Conservation (phyloP, 2,329 filamentous ascomycete species). For the Fusarium staphyleae region DNA sequence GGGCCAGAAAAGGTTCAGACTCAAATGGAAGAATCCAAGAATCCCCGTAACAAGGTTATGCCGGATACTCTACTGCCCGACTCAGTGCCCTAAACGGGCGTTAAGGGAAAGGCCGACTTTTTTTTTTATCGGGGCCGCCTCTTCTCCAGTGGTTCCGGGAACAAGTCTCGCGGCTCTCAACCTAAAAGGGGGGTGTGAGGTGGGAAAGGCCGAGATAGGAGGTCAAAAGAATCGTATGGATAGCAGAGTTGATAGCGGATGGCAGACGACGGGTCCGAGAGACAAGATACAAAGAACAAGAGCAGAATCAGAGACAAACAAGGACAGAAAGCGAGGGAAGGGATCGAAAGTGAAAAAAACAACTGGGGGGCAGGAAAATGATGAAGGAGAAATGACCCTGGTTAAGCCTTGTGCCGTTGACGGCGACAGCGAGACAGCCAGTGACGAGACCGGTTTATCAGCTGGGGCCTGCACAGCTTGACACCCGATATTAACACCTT, state of each 20-base stretch:
- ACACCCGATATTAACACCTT: slow-evolving; percentile 11
- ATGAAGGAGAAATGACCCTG: slow-evolving; percentile 34
- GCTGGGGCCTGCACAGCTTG: slow-evolving; percentile 35
- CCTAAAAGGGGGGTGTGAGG: slow-evolving; percentile 29
- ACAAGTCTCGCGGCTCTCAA: slow-evolving; percentile 31
- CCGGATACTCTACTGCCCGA: slow-evolving; percentile 47
- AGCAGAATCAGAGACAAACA: slow-evolving; percentile 3
- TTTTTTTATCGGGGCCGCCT: slow-evolving; percentile 40
- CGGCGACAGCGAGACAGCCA: slow-evolving; percentile 13
- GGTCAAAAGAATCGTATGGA: neutral
- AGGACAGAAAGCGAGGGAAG: neutral
- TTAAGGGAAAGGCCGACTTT: slow-evolving; percentile 41
- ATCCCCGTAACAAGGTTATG: slow-evolving; percentile 52
- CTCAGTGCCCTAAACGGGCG: slow-evolving; percentile 46
- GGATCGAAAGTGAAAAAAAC: slow-evolving; percentile 2
- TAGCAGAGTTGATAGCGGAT: neutral
- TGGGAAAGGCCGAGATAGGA: neutral
- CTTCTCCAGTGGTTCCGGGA: slow-evolving; percentile 35
- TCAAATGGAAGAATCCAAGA: slow-evolving; percentile 38
- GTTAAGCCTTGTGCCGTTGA: slow-evolving; percentile 25
- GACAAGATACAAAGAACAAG: slow-evolving; percentile 12
- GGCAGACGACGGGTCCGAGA: slow-evolving; percentile 7
- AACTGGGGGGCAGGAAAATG: slow-evolving; percentile 4
- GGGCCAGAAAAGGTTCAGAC: slow-evolving; percentile 39
- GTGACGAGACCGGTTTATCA: slow-evolving; percentile 43